phyloP scores from a whole-genome alignment of 306 rosid species.

The Lupinus albus region DNA sequence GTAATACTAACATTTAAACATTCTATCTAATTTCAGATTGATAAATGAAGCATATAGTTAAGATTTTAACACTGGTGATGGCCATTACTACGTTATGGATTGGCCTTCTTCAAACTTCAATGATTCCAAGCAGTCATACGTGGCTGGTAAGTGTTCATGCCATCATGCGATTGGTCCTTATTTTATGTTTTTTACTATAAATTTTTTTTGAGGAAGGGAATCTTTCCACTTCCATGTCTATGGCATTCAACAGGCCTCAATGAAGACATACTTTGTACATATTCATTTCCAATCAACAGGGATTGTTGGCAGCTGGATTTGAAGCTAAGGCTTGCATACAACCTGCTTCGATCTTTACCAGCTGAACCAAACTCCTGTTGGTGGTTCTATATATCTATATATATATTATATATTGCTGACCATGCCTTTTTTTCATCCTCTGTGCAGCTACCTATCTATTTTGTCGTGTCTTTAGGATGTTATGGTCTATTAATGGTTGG shows the following conservation, averaged over 20 bases:
- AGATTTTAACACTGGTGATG: constrained; percentile 65
- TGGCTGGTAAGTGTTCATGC: constrained; percentile 74
- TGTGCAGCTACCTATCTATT: constrained; percentile 78
- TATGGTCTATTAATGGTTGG: constrained; percentile 93
- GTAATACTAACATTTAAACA: neutral
- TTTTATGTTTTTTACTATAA: neutral
- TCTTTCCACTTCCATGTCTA: constrained; percentile 16
- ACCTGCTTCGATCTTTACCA: constrained; percentile 27
- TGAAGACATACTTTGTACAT: neutral
- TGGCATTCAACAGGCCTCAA: neutral
- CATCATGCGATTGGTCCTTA: constrained; percentile 19
- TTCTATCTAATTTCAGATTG: constrained; percentile 36
- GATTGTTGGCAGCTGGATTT: constrained; percentile 16
- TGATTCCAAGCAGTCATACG: constrained; percentile 59
- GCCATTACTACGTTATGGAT: constrained; percentile 72
- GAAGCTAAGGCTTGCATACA: constrained; percentile 3
- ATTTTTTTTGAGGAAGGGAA: constrained; percentile 9
- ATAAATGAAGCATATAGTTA: constrained; percentile 79
- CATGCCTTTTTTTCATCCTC: constrained; percentile 29
- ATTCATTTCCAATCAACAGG: constrained; percentile 1
- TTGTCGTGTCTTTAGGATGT: constrained; percentile 83
- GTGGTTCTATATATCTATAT: neutral
- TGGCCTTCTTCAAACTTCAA: constrained; percentile 66
- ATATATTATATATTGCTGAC: constrained; percentile 34
- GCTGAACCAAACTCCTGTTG: neutral